Conservation (phyloP, 2,329 filamentous ascomycete genomes). For the Didymella segeticola region DNA sequence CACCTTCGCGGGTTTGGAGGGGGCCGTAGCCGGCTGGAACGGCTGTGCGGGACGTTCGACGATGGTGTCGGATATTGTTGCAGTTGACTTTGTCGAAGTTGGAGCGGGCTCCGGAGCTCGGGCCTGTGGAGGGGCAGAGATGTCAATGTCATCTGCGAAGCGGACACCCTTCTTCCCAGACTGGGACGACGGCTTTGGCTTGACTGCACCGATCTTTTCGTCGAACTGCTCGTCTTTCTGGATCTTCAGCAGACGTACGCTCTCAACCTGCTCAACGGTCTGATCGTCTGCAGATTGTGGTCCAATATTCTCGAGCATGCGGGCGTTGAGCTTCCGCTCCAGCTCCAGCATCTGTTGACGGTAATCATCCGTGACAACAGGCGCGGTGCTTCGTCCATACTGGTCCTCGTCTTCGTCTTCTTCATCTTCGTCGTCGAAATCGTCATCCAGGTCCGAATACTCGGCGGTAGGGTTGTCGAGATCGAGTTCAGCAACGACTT, state of each 20-base stretch:
- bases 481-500: conserved; percentile 90
- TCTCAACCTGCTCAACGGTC: conserved; percentile 58
- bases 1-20: conserved; percentile 41
- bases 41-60: conserved; percentile 38
- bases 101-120: conserved; percentile 18
- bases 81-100: conserved; percentile 11
- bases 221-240: conserved; percentile 49
- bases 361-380: conserved; percentile 75
- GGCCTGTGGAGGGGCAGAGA: conserved; percentile 58
- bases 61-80: conserved; percentile 45
- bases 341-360: conserved; percentile 83
- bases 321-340: conserved; percentile 74
- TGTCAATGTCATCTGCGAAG: conserved; percentile 78
- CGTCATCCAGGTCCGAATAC: conserved; percentile 60
- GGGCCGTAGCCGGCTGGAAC: conserved; percentile 18
- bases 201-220: conserved; percentile 22
- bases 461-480: conserved; percentile 69
- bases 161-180: conserved; percentile 71
- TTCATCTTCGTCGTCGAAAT: conserved; percentile 55
- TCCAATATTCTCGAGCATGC: conserved; percentile 64
- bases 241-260: conserved; percentile 63
- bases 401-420: conserved; percentile 74
- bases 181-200: conserved; percentile 9
- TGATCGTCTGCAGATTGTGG: conserved; percentile 52
- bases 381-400: conserved; percentile 73